Evolutionary conservation across 768 basidiomycete species (phyloP).

Genomic region (Macrolepiota dolichaula): DNA sequence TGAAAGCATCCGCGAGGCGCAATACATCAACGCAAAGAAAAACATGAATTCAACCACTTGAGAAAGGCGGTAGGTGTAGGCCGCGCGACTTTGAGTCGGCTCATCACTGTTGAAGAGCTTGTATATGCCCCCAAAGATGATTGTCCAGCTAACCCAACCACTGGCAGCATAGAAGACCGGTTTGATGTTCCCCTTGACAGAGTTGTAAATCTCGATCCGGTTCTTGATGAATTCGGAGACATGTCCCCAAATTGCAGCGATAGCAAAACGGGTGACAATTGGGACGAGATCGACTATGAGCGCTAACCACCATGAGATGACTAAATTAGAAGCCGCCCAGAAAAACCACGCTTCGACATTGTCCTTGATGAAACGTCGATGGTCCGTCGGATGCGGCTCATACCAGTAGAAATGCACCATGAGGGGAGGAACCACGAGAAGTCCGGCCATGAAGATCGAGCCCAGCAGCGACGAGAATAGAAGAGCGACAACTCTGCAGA

Average conservation of each 20-base stretch:
- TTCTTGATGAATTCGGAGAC: constrained; percentile 67
- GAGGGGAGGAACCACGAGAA: constrained; percentile 60
- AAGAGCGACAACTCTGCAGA: constrained; percentile 49
- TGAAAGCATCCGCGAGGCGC: constrained; percentile 63
- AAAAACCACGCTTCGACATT: constrained; percentile 78
- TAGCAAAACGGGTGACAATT: constrained; percentile 43
- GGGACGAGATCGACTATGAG: constrained; percentile 70
- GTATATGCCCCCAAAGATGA: constrained; percentile 70
- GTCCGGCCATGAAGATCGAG: constrained; percentile 58
- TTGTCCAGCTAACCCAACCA: constrained; percentile 70
- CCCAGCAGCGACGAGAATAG: constrained; percentile 75
- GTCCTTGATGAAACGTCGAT: constrained; percentile 57
- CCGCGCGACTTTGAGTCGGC: constrained; percentile 43
- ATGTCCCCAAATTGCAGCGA: constrained; percentile 70
- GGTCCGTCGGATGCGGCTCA: constrained; percentile 49
- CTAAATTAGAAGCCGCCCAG: constrained; percentile 76
- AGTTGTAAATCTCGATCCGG: constrained; percentile 65
- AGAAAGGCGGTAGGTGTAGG: constrained; percentile 56
- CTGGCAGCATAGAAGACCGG: constrained; percentile 71
- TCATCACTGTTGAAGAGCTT: constrained; percentile 43
- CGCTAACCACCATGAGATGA: constrained; percentile 78
- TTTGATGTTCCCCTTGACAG: constrained; percentile 66
- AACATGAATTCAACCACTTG: constrained; percentile 72
- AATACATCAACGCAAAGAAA: constrained; percentile 66
- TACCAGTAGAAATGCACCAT: constrained; percentile 72